Evolutionary conservation across 2,329 filamentous ascomycete species (phyloP), one percentile per base, ranked within the genome.

Genomic region (Aspergillus arachidicola): DNA sequence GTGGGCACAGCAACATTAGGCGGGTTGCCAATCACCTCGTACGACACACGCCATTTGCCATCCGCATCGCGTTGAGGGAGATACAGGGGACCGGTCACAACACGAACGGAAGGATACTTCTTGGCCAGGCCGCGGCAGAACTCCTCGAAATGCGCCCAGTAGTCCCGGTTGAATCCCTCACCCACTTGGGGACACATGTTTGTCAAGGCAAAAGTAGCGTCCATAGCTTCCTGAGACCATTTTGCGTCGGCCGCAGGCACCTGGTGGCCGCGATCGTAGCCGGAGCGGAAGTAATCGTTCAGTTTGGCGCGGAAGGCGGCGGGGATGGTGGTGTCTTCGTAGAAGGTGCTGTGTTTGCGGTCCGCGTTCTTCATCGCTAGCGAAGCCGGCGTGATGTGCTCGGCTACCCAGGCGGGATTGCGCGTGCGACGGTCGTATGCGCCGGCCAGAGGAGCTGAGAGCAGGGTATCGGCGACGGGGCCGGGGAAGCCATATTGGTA

Each of bases 181-280:
- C 95, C 95, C 34, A 99, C 95, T 81, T 99, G 95, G 36, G 95
- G 95, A 75, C 94, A 97, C 94, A 99, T 99, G 82, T 99, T 99
- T 75, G 86, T 90, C 61, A 99, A 86, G 74, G 88, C 90, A 75
- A 99, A 99, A 2, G 95, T 99, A 62, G 92, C 92, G 80, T 99
- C 89, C 93, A 99, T 97, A 67, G 95, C 94, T 41, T 86, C 79
- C 80, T 99, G 95, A 66, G 89, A 92, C 94, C 95, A 99, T 82
- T 96, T 96, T 61, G 91, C 92, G 80, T 99, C 95, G 46, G 95
- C 95, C 6, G 95, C 95, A 11, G 95, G 95, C 11, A 98, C 94
- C 81, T 99, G 95, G 81, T 99, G 95, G 65, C 95, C 95, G 43
- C 95, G 88, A 79, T 99, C 95, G 78, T 96, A 99, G 72, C 95